These are phyloP conservation scores for Colletotrichum noveboracense DNA, from an alignment of 2,329 filamentous ascomycete genomes.

Conservation along the genomic window DNA sequence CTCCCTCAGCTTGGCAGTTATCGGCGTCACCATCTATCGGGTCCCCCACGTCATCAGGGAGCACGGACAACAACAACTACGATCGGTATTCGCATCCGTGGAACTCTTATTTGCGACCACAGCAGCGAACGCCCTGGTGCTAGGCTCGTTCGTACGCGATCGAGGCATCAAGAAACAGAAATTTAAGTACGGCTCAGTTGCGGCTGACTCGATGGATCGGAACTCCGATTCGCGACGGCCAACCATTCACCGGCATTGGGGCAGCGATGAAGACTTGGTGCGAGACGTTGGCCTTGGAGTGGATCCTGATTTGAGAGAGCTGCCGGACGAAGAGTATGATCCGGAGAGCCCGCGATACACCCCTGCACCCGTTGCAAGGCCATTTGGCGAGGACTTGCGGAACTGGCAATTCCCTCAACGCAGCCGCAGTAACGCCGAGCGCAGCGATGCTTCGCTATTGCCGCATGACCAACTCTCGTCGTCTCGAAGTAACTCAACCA, in stretches of 20 bases:
- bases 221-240: slow-evolving; percentile 46
- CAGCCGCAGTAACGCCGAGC: slow-evolving; percentile 39
- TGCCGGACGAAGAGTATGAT: slow-evolving; percentile 25
- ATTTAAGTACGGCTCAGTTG: slow-evolving; percentile 70
- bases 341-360: slow-evolving; percentile 32
- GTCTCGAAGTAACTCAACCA: slow-evolving; percentile 42
- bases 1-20: slow-evolving; percentile 80
- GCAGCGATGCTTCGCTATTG: slow-evolving; percentile 51
- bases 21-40: slow-evolving; percentile 80
- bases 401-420: slow-evolving; percentile 54
- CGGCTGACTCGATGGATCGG: slow-evolving; percentile 67
- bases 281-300: slow-evolving; percentile 77
- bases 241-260: slow-evolving; percentile 72
- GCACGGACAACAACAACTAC: slow-evolving; percentile 80
- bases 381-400: slow-evolving; percentile 41
- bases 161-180: slow-evolving; percentile 88
- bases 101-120: slow-evolving; percentile 89
- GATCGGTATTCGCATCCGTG: slow-evolving; percentile 86
- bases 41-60: slow-evolving; percentile 77
- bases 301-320: slow-evolving; percentile 54
- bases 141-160: slow-evolving; percentile 92
- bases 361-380: slow-evolving; percentile 38
- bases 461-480: slow-evolving; percentile 39
- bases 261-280: slow-evolving; percentile 91
- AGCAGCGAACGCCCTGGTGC: slow-evolving; percentile 85